These are phyloP conservation scores for Lodderomyces pseudojiufengensis DNA, from an alignment of 1,139 yeast species.

Conservation along the genomic window DNA sequence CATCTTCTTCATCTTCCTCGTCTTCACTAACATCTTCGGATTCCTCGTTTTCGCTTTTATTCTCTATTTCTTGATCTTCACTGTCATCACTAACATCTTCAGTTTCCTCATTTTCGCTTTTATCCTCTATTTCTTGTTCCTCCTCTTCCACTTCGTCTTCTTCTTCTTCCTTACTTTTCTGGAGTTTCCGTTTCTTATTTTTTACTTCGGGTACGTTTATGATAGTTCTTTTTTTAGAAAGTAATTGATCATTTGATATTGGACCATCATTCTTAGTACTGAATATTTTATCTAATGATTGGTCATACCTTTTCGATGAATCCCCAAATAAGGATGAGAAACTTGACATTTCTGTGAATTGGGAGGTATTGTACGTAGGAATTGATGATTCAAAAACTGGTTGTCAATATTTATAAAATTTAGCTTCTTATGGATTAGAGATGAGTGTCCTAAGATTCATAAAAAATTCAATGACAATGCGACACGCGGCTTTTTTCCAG, in stretches of 20 bases:
- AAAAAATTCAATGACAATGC: too few species aligned
- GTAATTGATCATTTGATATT: conserved; percentile 28
- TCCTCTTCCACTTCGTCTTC: conserved; percentile 11
- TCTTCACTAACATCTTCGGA: conserved; percentile 16
- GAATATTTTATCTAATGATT: conserved; percentile 41
- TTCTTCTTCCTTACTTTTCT: conserved; percentile 10
- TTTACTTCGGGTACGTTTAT: conserved; percentile 16
- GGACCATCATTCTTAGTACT: conserved; percentile 33
- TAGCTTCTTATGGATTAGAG: too few species aligned
- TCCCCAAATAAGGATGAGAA: conserved; percentile 35
- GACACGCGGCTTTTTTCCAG: too few species aligned
- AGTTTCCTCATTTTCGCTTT: conserved; percentile 17
- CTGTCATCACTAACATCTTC: conserved; percentile 11
- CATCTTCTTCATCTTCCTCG: conserved; percentile 15
- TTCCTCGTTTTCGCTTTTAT: conserved; percentile 11
- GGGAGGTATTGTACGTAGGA: not conserved
- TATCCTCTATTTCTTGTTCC: conserved; percentile 14
- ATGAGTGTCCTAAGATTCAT: too few species aligned
- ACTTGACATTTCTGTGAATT: conserved; percentile 24
- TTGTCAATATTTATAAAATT: too few species aligned
- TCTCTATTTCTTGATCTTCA: not conserved
- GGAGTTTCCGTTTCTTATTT: conserved; percentile 8
- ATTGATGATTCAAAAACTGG: too few species aligned
- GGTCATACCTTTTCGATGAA: conserved; percentile 24
- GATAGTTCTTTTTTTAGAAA: conserved; percentile 22